Conservation (phyloP, 148 eudicot species). For the Persicaria tinctoria region DNA sequence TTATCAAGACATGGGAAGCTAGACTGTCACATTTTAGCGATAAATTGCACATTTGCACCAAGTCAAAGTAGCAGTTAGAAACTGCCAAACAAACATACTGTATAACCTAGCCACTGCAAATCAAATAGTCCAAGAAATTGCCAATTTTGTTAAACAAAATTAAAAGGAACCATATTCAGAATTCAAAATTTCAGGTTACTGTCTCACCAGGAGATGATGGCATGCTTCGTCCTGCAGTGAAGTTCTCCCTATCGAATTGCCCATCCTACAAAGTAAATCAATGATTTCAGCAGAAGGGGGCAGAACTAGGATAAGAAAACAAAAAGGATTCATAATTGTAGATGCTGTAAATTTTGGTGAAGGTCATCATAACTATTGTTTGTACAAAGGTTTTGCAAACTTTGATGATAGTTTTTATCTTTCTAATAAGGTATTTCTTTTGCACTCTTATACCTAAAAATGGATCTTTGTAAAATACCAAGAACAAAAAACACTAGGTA, state of each 20-base stretch:
- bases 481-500: background rate
- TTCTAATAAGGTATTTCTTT: background rate
- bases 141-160: background rate
- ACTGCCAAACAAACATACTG: background rate
- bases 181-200: background rate
- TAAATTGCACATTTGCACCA: background rate
- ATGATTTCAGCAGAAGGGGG: background rate
- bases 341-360: background rate
- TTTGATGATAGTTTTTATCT: background rate
- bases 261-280: constrained; percentile 56
- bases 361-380: background rate
- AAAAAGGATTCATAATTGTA: constrained; percentile 2
- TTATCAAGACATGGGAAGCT: background rate
- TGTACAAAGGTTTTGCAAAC: background rate
- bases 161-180: background rate
- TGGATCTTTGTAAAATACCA: background rate
- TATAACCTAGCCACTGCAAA: background rate
- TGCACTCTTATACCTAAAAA: background rate
- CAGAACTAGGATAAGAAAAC: background rate
- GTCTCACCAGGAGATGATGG: constrained; percentile 88
- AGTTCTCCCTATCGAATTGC: constrained; percentile 78
- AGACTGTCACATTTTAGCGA: background rate
- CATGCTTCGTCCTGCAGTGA: constrained; percentile 67
- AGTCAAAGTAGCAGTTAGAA: background rate
- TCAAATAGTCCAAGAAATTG: background rate